Conservation (phyloP, 495 filamentous ascomycete species). For the Talaromyces liani region DNA sequence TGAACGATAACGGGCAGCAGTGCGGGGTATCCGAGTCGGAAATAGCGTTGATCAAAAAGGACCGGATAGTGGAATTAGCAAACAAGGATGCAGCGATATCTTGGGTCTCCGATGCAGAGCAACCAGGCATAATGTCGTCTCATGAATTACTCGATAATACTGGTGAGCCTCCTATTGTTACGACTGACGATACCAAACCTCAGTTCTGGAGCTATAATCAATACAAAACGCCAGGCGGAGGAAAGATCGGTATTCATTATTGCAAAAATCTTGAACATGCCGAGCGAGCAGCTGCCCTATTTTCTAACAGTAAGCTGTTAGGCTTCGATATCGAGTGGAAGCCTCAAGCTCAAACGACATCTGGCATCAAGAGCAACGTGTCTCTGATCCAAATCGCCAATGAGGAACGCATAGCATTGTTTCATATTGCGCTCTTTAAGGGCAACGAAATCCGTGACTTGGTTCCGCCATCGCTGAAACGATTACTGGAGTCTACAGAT, state of each 20-base stretch:
- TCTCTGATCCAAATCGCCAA: slow-evolving; percentile 77
- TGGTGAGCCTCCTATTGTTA: neutral
- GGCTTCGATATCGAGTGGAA: slow-evolving; percentile 89
- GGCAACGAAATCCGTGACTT: slow-evolving; percentile 40
- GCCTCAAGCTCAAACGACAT: slow-evolving; percentile 31
- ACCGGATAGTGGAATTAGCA: neutral
- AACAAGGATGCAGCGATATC: neutral
- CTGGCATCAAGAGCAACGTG: slow-evolving; percentile 55
- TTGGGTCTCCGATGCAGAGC: neutral
- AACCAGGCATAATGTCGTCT: neutral
- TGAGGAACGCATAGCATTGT: slow-evolving; percentile 68
- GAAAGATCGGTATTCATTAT: slow-evolving; percentile 62
- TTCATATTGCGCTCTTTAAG: slow-evolving; percentile 63
- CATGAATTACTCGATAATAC: neutral
- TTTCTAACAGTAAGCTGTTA: slow-evolving; percentile 60
- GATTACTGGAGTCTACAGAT: slow-evolving; percentile 60
- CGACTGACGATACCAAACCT: slow-evolving; percentile 8
- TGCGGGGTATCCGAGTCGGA: slow-evolving; percentile 1
- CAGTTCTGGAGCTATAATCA: slow-evolving; percentile 60
- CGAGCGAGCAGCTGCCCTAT: slow-evolving; percentile 59
- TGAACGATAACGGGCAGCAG: neutral
- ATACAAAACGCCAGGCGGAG: slow-evolving; percentile 45
- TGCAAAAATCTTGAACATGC: slow-evolving; percentile 58
- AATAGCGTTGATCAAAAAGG: neutral
- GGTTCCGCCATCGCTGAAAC: slow-evolving; percentile 60